Conservation (phyloP, 768 basidiomycete genomes). For the Suillus variegatus region DNA sequence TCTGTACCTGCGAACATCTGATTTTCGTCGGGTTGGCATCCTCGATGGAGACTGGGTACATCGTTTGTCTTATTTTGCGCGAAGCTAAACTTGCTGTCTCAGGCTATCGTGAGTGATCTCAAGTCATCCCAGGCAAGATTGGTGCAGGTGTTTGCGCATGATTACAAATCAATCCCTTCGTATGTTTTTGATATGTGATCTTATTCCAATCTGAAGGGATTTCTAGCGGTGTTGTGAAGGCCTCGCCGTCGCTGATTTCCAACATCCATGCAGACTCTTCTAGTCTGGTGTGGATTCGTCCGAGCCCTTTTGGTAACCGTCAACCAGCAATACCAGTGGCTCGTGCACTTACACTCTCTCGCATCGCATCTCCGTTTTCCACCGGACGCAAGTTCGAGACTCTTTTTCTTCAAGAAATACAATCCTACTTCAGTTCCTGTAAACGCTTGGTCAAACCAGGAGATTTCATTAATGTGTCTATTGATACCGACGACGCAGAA, state of each 20-base stretch:
- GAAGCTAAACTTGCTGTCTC: conserved; percentile 8
- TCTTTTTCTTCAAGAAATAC: conserved; percentile 61
- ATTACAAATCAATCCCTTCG: conserved; percentile 40
- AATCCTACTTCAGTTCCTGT: conserved; percentile 55
- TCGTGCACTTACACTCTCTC: conserved; percentile 67
- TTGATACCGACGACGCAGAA: conserved; percentile 51
- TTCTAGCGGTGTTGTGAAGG: conserved; percentile 40
- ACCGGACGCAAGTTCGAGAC: conserved; percentile 64
- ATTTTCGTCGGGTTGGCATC: conserved; percentile 65
- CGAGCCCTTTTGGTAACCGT: conserved; percentile 62
- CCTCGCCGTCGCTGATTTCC: conserved; percentile 54
- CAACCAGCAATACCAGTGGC: conserved; percentile 69
- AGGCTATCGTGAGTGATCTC: conserved; percentile 54
- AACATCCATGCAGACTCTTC: conserved; percentile 44
- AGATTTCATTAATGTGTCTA: conserved; percentile 67
- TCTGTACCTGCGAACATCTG: conserved; percentile 62
- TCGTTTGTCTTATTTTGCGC: conserved; percentile 1
- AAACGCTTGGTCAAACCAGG: conserved; percentile 68
- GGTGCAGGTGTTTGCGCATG: conserved; percentile 57
- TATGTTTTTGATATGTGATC: conserved; percentile 26
- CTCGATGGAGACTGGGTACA: conserved; percentile 80
- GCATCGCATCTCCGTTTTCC: conserved; percentile 76
- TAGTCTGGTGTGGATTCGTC: conserved; percentile 39
- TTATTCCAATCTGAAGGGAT: conserved; percentile 4
- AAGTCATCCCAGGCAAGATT: conserved; percentile 45